Evolutionary conservation across 345 rosid genomes (phyloP).

Genomic region (Pugionium cornutum): DNA sequence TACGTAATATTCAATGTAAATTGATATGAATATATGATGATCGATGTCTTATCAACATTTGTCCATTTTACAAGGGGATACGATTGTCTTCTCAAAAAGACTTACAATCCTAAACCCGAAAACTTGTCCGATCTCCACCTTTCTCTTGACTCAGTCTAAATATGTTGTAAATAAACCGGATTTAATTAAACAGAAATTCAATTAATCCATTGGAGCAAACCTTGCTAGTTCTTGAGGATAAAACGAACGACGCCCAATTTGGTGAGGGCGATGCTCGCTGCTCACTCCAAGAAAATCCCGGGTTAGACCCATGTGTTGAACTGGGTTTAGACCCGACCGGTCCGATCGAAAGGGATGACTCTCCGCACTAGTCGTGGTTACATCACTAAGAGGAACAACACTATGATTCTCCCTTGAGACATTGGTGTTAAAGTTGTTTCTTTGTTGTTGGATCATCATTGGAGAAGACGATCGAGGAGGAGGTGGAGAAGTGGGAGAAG

Average conservation of each 20-base stretch:
- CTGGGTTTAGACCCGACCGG: conserved; percentile 41
- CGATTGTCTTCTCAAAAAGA: conserved; percentile 42
- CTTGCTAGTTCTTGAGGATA: conserved; percentile 65
- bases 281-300: conserved; percentile 84
- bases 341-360: conserved; percentile 19
- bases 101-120: conserved; percentile 34
- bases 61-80: conserved; percentile 33
- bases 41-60: conserved; percentile 35
- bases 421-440: conserved; percentile 34
- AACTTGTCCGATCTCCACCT: conserved; percentile 2
- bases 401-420: conserved; percentile 31
- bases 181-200: not conserved
- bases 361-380: conserved; percentile 25
- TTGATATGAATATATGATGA: not conserved
- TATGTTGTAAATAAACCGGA: not conserved
- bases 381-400: conserved; percentile 40
- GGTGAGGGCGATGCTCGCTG: conserved; percentile 46
- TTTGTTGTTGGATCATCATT: conserved; percentile 39
- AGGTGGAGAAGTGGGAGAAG: conserved; percentile 43
- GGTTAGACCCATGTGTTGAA: conserved; percentile 55
- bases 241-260: conserved; percentile 49
- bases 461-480: conserved; percentile 38
- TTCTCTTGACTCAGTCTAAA: conserved; percentile 5
- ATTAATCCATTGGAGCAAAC: conserved; percentile 65
- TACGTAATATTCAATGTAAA: conserved; percentile 22